A percentile compares a stretch with the other conserved stretches of the same genome.
These are phyloP conservation scores for Carex pumila DNA, from an alignment of 176 grass and related monocot species.

Conservation along the genomic window DNA sequence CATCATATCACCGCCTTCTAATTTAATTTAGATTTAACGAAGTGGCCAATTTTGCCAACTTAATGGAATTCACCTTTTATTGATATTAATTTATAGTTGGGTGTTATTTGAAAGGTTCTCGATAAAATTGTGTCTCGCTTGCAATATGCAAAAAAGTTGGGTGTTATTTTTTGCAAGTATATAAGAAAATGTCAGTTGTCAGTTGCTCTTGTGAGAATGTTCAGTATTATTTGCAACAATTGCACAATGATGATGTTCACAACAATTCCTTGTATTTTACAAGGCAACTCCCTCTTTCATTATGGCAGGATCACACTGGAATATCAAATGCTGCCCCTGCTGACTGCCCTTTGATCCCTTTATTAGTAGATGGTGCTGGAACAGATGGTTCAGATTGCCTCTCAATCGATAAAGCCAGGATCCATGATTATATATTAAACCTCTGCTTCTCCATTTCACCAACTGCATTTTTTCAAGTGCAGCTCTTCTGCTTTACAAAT, in stretches of 20 bases:
- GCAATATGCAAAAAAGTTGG: background rate
- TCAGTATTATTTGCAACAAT: background rate
- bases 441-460: slow-evolving; percentile 90
- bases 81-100: background rate
- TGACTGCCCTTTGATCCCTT: slow-evolving; percentile 74
- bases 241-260: background rate
- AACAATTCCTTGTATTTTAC: background rate
- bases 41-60: background rate
- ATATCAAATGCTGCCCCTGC: slow-evolving; percentile 98
- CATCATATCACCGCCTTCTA: background rate
- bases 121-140: background rate
- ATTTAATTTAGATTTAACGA: background rate
- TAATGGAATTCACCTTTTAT: background rate
- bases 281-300: background rate
- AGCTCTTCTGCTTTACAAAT: background rate
- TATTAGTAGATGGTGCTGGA: slow-evolving; percentile 34
- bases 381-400: slow-evolving; percentile 35
- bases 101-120: background rate
- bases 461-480: slow-evolving; percentile 97
- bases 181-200: background rate
- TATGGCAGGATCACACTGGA: slow-evolving; percentile 74
- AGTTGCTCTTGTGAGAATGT: background rate
- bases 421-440: slow-evolving; percentile 89
- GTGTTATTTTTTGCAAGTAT: background rate
- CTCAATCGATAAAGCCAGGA: slow-evolving; percentile 50